Percentiles rank a stretch among this genome's conserved stretches.
Conservation (phyloP, 108 stramenopile species). For the Conticribra guillardii region DNA sequence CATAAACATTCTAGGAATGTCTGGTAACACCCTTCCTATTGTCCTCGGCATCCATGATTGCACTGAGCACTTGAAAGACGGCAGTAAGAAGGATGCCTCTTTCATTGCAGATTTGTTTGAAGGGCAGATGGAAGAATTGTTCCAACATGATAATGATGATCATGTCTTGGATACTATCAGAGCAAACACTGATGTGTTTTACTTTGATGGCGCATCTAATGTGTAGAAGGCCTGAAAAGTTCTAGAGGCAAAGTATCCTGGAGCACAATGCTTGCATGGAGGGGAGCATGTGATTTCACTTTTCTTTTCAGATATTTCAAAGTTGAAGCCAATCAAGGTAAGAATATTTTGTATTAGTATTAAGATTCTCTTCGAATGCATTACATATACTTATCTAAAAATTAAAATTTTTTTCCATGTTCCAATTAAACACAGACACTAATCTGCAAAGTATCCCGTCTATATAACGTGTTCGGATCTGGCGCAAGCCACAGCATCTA, state of each 20-base stretch:
- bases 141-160: not conserved
- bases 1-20: slow-evolving; percentile 11
- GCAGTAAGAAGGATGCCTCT: slow-evolving; percentile 30
- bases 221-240: slow-evolving; percentile 2
- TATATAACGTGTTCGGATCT: slow-evolving; percentile 10
- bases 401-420: too few relatives aligned
- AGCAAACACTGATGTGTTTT: not conserved
- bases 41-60: slow-evolving; percentile 28
- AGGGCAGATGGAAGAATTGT: not conserved
- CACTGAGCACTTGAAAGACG: slow-evolving; percentile 14
- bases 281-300: slow-evolving; percentile 20
- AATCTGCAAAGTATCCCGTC: not conserved
- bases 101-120: slow-evolving; percentile 1
- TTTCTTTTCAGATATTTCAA: slow-evolving; percentile 23
- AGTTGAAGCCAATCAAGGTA: slow-evolving; percentile 23
- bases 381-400: too few relatives aligned
- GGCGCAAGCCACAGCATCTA: slow-evolving; percentile 15
- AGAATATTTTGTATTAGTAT: not conserved
- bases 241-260: slow-evolving; percentile 1
- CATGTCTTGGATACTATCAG: too few relatives aligned
- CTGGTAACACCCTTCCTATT: not conserved
- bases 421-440: slow-evolving; percentile 7
- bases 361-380: not conserved
- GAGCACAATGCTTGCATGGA: slow-evolving; percentile 15
- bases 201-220: not conserved